Evolutionary conservation across 129 eudicot genomes (phyloP).

Genomic region (Logfia minima): DNA sequence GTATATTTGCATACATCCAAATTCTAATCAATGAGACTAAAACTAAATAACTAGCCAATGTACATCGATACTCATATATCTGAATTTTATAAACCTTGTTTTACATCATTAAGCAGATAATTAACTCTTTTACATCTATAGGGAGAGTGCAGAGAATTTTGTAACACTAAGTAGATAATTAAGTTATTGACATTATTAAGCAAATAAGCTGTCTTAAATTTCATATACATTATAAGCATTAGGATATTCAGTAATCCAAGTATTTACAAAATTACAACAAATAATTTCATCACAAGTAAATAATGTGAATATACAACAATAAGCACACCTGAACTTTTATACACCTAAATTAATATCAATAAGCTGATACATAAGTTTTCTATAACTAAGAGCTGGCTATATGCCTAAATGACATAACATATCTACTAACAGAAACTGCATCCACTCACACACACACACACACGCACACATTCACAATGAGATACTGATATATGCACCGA

Average conservation of each 20-base stretch:
- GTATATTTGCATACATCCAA: background rate
- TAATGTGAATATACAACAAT: background rate
- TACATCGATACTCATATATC: background rate
- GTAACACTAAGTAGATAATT: background rate
- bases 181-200: background rate
- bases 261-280: background rate
- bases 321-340: background rate
- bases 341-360: no score
- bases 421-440: no score
- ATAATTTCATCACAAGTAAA: background rate
- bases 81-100: background rate
- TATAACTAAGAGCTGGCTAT: background rate
- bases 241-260: background rate
- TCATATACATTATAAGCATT: background rate
- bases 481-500: constrained; percentile 9
- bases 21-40: background rate
- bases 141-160: background rate
- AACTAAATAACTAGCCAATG: background rate
- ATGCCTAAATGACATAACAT: background rate
- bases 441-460: background rate
- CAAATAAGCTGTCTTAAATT: no score
- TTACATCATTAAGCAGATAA: background rate
- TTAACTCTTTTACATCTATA: background rate
- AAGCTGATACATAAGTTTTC: no score
- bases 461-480: background rate